Base-by-base conservation (phyloP, 1,139 yeast genomes). In the Debaryomyces subglobosus region DNA sequence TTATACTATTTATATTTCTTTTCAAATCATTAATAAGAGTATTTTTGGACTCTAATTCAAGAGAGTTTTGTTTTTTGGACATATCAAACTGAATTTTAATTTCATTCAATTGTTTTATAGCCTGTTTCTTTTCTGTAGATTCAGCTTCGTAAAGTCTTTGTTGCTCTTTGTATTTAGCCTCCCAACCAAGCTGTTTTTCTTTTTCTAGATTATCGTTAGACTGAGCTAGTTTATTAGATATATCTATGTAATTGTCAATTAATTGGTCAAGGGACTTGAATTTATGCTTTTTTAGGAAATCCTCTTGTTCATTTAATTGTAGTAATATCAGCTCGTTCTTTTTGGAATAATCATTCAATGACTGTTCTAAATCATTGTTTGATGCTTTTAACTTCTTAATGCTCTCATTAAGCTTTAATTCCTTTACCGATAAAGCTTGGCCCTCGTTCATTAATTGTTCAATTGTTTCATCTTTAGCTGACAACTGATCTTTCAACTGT, bases 381-480 rank as follows among this genome's bases (percentile, higher is more conserved):
- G 76, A 74, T 5, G 76, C 64, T 48, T 83, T 81, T 43, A 90
- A 66, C 52, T 77, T 77, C 56, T 88, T 88, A 45, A 92, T 82
- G 1, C 85, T 74, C 35, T 84, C 89, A 59, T 81, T 84, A 47
- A 85, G 76, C 56, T 81, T 82, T 33, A 90, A 73, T 60, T 94
- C 97, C 52, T 83, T 86, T 50, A 79, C 79, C 0, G 96, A 86
- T 36, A 92, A 69, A 25, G 79, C 81, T 53, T 88, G 86, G 3
- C 97, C 97, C 65, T 92, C 98, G 49, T 80, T 82, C 60, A 87
- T 65, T 33, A 92, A 71, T 52, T 74, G 77, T 34, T 77, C 69
- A 23, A 81, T 85, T 52, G 87, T 76, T 34, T 72, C 74, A 42
- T 87, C 91, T 54, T 80, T 80, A 38, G 77, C 81, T 3, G 74